Conservation (phyloP, 768 basidiomycete genomes). For the Suillus plorans region DNA sequence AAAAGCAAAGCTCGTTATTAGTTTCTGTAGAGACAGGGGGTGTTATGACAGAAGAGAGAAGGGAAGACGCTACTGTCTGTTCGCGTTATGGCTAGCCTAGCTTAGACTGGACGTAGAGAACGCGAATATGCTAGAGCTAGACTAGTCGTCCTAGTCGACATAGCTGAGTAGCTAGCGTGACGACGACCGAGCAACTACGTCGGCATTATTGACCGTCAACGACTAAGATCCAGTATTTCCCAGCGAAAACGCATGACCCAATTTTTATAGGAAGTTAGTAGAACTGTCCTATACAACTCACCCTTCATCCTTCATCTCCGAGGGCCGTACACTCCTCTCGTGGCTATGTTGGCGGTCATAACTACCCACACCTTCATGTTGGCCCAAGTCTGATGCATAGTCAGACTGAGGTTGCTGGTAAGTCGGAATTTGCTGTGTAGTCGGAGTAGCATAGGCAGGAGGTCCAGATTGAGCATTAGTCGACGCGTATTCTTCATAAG, state of each 20-base stretch:
- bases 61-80: conserved; percentile 75
- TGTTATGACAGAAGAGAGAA: conserved; percentile 58
- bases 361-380: conserved; percentile 34
- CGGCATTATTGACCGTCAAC: conserved; percentile 24
- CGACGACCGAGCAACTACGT: conserved; percentile 44
- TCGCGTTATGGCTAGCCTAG: conserved; percentile 62
- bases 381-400: conserved; percentile 34
- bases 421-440: conserved; percentile 74
- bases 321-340: conserved; percentile 73
- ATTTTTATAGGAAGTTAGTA: not conserved
- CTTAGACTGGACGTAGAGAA: conserved; percentile 75
- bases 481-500: conserved; percentile 17
- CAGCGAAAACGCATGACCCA: conserved; percentile 12
- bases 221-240: conserved; percentile 28
- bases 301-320: conserved; percentile 99
- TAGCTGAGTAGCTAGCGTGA: conserved; percentile 47
- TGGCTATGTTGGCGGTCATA: conserved; percentile 44
- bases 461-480: conserved; percentile 20
- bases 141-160: conserved; percentile 61
- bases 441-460: conserved; percentile 39
- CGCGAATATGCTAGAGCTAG: conserved; percentile 74
- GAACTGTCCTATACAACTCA: conserved; percentile 49
- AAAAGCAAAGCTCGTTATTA: conserved; percentile 71
- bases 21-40: conserved; percentile 71
- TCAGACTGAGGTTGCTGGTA: conserved; percentile 67